Conservation (phyloP, 257 asterid species). For the Jacaranda copaia region DNA sequence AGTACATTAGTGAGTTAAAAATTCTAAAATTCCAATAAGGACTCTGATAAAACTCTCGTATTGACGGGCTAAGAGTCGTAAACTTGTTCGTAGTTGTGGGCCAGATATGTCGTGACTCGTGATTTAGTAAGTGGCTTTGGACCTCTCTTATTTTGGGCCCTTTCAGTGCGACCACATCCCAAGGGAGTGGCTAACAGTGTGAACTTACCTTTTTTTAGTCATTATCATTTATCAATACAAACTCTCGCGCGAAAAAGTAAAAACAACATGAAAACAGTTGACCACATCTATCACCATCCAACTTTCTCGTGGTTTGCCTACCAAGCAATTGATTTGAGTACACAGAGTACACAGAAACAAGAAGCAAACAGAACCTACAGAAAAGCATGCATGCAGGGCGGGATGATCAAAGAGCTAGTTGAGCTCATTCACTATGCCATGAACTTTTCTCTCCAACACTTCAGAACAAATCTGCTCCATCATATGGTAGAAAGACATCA, state of each 20-base stretch:
- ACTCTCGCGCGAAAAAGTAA: not conserved
- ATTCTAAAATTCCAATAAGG: too few relatives aligned
- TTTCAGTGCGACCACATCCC: too few relatives aligned
- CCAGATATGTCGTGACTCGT: too few relatives aligned
- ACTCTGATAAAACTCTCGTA: too few relatives aligned
- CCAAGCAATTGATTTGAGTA: not conserved
- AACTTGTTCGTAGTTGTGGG: too few relatives aligned
- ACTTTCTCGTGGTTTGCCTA: slow-evolving; percentile 18
- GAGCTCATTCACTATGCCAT: slow-evolving; percentile 36
- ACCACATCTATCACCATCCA: not conserved
- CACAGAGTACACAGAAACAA: too few relatives aligned
- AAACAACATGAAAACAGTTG: not conserved
- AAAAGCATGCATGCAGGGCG: not conserved
- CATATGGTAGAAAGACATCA: slow-evolving; percentile 63
- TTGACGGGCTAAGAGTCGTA: too few relatives aligned
- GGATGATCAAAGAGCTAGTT: not conserved
- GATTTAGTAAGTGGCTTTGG: too few relatives aligned
- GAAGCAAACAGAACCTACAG: not conserved
- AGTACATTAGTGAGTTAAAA: too few relatives aligned
- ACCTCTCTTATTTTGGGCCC: too few relatives aligned
- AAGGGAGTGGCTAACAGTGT: too few relatives aligned
- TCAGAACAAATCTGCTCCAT: slow-evolving; percentile 79
- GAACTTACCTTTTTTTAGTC: not conserved
- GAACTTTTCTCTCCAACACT: slow-evolving; percentile 64
- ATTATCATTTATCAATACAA: not conserved